Evolutionary conservation across 2,329 filamentous ascomycete genomes (phyloP), one percentile per base, ranked within the genome.

Genomic region (Talaromyces amestolkiae): DNA sequence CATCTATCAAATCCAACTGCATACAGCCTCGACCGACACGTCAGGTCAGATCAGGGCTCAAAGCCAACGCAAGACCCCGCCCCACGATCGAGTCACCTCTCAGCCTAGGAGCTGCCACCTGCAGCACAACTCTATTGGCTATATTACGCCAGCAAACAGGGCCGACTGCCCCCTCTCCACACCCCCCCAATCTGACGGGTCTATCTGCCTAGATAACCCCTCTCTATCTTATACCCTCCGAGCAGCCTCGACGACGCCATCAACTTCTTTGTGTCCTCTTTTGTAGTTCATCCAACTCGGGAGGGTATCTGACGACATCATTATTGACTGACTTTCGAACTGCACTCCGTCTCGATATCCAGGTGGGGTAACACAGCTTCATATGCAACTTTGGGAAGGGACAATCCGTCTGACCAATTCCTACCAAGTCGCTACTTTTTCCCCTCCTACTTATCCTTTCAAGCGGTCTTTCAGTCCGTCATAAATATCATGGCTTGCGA

Each of bases 401-500:
- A 59, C 56, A 45, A 39, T 9, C 56, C 56, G 39, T 39, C 39
- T 43, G 9, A 33, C 41, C 24, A 33, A 31, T 27, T 61, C 33
- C 10, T 1, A 11, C 3, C 9, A 27, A 53, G 49, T 39, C 39
- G 22, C 47, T 61, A 15, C 35, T 22, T 27, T 31, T 17, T 41
- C 19, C 19, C 33, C 33, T 17, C 37, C 35, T 13, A 43, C n/a
- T 43, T 27, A 43, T 33, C 37, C 9, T 24, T 58, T 10, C 35
- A 58, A 43, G 22, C n/a, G 56, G 10, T 15, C 19, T 43, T 22
- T 19, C 15, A 24, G 17, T 31, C 56, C 22, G 22, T 9, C 56
- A 59, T 45, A 59, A 45, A 27, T 59, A 59, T 41, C 45, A 68
- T 68, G 66, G 19, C 56, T 47, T 58, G 43, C 35, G 58, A 63